Evolutionary conservation across 2,329 filamentous ascomycete species (phyloP).

Genomic region (Sordariomycetes sp.): DNA sequence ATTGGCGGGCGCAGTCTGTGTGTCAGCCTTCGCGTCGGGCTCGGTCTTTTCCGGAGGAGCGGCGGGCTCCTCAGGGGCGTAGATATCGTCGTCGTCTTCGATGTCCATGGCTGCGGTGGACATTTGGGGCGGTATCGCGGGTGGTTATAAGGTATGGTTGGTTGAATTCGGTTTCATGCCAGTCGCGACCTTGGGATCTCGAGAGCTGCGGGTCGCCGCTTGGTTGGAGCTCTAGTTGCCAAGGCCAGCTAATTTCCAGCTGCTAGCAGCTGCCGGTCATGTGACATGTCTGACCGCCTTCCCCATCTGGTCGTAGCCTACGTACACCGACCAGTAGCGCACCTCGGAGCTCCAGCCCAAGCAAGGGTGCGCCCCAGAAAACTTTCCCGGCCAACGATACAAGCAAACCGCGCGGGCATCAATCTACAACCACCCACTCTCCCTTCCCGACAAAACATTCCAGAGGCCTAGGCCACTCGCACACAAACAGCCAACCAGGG

Average conservation of each 20-base stretch:
- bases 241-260: not conserved
- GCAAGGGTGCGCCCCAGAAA: not conserved
- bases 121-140: not conserved
- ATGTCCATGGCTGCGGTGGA: constrained; percentile 39
- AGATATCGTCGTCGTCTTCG: constrained; percentile 56
- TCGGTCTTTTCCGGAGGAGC: constrained; percentile 19
- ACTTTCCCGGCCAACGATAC: not conserved
- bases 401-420: not conserved
- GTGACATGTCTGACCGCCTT: not conserved
- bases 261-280: not conserved
- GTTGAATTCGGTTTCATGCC: not conserved
- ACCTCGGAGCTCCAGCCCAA: not conserved
- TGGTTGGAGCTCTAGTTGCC: not conserved
- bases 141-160: not conserved
- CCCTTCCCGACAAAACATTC: not conserved
- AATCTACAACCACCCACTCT: not conserved
- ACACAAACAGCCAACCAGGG: not conserved
- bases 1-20: constrained; percentile 6
- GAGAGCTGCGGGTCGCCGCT: not conserved
- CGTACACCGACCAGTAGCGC: not conserved
- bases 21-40: constrained; percentile 11
- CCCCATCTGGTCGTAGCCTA: not conserved
- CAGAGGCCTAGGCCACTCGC: not conserved
- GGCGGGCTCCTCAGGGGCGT: constrained; percentile 43
- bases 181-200: not conserved